Evolutionary conservation across 805 yeast genomes (phyloP), one percentile per base, ranked within the genome.

Genomic region (Kluyveromyces nonfermentans): DNA sequence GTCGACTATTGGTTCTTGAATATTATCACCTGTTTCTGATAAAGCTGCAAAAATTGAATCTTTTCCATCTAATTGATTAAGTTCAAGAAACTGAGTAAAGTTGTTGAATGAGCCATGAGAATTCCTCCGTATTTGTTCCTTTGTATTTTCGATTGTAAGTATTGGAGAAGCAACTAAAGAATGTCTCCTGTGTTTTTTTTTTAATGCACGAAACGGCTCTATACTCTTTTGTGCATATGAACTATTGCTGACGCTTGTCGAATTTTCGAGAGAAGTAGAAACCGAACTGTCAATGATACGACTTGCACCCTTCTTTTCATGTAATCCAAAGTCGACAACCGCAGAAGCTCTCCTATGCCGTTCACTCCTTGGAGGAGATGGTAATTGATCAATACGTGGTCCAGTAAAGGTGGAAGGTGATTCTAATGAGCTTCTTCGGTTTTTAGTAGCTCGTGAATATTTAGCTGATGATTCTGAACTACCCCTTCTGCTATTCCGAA

Each of bases 91-190:
- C 31, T 57, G 57, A 4, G 32, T 15, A n/a, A 58, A 43, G 35
- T 45, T 48, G 14, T 37, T 42, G 34, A 50, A 58, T 14, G 42
- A 44, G 2, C 57, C 56, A 4, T 37, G 47, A 20, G 52, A 46
- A 35, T 59, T 60, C 40, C 63, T 55, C 37, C 55, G 47, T 9
- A 59, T 47, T 46, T 60, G 64, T 40, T 56, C 55, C n/a, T 50
- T 51, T 5, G 63, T 56, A 41, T 57, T 47, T 19, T 35, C 43
- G 7, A 52, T 52, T 14, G 53, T 49, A 10, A 40, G 18, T 4
- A 37, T 37, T 19, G 56, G 53, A 3, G 54, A 50, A 15, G 41
- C 22, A 30, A 38, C 14, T 16, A 16, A 12, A 6, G 33, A 38
- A 15, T 38, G 34, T 14, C 31, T 38, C 21, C 41, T 30, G 4